A percentile compares a stretch with the other conserved stretches of the same genome.
These are phyloP conservation scores for Penicillium desertorum DNA, from an alignment of 495 filamentous ascomycete genomes.

Conservation along the genomic window DNA sequence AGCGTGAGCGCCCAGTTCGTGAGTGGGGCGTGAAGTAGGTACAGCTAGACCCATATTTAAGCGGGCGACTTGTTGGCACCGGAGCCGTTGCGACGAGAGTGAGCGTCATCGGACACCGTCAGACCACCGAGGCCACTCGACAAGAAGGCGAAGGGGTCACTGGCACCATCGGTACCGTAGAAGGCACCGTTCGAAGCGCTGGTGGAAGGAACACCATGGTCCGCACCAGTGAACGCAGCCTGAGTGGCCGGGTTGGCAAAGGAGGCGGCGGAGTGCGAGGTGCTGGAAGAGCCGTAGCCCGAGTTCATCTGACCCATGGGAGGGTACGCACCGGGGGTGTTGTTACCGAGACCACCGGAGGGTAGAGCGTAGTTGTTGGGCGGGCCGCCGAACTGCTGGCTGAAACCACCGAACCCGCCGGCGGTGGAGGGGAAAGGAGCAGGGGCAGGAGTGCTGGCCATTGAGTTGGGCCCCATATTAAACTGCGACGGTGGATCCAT, in stretches of 20 bases:
- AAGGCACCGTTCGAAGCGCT: conserved; percentile 56
- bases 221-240: conserved; percentile 84
- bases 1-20: conserved; percentile 28
- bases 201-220: conserved; percentile 59
- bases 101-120: conserved; percentile 73
- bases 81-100: conserved; percentile 74
- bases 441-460: conserved; percentile 80
- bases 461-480: conserved; percentile 72
- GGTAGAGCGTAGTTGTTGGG: conserved; percentile 88
- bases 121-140: conserved; percentile 76
- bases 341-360: conserved; percentile 70
- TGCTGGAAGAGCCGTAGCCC: conserved; percentile 59
- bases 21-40: conserved; percentile 22
- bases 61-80: conserved; percentile 51
- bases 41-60: conserved; percentile 29
- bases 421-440: conserved; percentile 73
- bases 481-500: conserved; percentile 84
- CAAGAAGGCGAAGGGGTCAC: conserved; percentile 88
- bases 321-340: conserved; percentile 75
- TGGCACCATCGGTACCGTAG: conserved; percentile 60
- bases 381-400: conserved; percentile 84
- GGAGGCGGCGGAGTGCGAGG: conserved; percentile 77
- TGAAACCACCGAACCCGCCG: conserved; percentile 75
- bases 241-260: conserved; percentile 93
- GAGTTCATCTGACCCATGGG: conserved; percentile 73